Conservation (phyloP, 2,329 filamentous ascomycete species). For the Trichoderma asperellum region DNA sequence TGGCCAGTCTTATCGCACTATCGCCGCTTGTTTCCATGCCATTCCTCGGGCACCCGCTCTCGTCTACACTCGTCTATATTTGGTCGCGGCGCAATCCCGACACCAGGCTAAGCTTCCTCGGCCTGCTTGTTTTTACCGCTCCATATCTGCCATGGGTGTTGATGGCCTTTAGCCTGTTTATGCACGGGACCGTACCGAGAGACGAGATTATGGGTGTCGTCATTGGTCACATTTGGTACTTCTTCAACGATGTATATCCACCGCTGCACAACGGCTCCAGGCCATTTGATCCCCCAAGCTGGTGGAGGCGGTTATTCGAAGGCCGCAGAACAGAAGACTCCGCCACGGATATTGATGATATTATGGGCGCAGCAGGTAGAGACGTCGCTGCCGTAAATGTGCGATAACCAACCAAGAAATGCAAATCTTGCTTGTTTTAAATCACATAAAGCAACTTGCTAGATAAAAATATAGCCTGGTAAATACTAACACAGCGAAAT, state of each 20-base stretch:
- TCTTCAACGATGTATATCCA: constrained; percentile 96
- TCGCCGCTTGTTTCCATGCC: constrained; percentile 89
- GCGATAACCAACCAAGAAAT: not conserved
- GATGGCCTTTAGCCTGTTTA: constrained; percentile 87
- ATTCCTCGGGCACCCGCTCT: constrained; percentile 91
- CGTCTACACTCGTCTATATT: constrained; percentile 93
- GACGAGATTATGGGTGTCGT: constrained; percentile 96
- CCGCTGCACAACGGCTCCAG: constrained; percentile 82
- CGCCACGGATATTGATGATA: constrained; percentile 61
- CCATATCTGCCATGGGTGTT: constrained; percentile 96
- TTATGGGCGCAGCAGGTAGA: constrained; percentile 59
- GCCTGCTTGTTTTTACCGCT: constrained; percentile 86
- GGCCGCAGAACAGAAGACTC: constrained; percentile 54
- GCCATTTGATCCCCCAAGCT: constrained; percentile 84
- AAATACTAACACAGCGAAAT: not conserved
- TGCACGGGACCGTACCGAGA: constrained; percentile 87
- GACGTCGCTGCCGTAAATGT: constrained; percentile 30
- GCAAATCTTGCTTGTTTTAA: not conserved
- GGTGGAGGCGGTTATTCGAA: constrained; percentile 88
- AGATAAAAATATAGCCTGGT: not conserved
- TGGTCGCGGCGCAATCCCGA: constrained; percentile 96
- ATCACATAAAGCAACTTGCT: not conserved
- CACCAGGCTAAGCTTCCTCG: constrained; percentile 84
- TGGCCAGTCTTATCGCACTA: constrained; percentile 74
- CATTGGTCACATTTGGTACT: constrained; percentile 97